Evolutionary conservation across 179 eudicot genomes (phyloP).

Genomic region (Nepenthes alata): DNA sequence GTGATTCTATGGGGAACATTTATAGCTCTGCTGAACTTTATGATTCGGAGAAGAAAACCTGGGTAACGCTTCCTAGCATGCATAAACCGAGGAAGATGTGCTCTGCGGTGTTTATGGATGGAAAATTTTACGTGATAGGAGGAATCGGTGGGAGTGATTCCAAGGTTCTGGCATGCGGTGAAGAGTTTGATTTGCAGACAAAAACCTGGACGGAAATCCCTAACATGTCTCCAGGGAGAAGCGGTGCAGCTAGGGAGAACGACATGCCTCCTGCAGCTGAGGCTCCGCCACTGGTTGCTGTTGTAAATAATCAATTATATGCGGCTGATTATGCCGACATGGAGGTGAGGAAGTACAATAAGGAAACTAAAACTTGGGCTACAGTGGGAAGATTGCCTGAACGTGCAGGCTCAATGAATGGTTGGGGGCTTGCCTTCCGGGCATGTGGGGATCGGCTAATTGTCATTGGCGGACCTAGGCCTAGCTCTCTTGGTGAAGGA

Average conservation of each 20-base stretch:
- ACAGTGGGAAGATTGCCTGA: conserved; percentile 69
- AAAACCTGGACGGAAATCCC: conserved; percentile 56
- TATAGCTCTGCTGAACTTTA: conserved; percentile 65
- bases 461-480: conserved; percentile 74
- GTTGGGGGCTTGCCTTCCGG: conserved; percentile 89
- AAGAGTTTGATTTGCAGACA: conserved; percentile 57
- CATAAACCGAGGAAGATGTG: conserved; percentile 66
- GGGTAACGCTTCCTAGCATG: conserved; percentile 62
- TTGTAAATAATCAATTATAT: conserved; percentile 65
- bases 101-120: conserved; percentile 78
- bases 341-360: conserved; percentile 56
- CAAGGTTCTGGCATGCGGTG: conserved; percentile 56
- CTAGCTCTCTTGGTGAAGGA: conserved; percentile 49
- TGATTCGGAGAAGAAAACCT: conserved; percentile 57
- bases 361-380: conserved; percentile 34
- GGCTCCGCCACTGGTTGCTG: conserved; percentile 88
- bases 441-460: conserved; percentile 72
- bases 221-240: conserved; percentile 55
- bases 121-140: conserved; percentile 75
- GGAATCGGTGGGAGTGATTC: conserved; percentile 51
- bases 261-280: conserved; percentile 45
- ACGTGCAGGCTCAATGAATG: conserved; percentile 69
- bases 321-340: conserved; percentile 80
- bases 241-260: conserved; percentile 24
- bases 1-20: conserved; percentile 42